phyloP scores from a whole-genome alignment of 2,329 filamentous ascomycete genomes.

The Huntiella savannae region DNA sequence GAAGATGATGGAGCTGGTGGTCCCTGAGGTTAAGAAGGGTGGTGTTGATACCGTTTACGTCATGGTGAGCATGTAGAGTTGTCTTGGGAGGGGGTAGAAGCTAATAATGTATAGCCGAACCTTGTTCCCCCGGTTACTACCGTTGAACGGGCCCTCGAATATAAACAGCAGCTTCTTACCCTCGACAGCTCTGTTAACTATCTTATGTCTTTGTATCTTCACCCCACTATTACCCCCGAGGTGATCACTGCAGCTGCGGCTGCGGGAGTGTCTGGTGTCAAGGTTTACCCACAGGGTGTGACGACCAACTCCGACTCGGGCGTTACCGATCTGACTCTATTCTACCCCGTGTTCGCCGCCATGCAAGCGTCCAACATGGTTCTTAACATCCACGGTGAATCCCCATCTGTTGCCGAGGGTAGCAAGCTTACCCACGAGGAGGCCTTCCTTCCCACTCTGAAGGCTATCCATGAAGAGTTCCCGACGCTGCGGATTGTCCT shows the following conservation, averaged over 20 bases:
- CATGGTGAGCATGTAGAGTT: slow-evolving; percentile 4
- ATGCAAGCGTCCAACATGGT: slow-evolving; percentile 39
- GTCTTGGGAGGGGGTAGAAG: slow-evolving; percentile 4
- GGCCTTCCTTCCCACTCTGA: slow-evolving; percentile 61
- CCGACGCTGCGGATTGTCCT: slow-evolving; percentile 51
- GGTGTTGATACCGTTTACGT: slow-evolving; percentile 46
- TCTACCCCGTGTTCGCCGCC: slow-evolving; percentile 65
- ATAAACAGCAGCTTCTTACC: slow-evolving; percentile 39
- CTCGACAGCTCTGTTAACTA: slow-evolving; percentile 45
- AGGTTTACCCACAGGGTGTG: slow-evolving; percentile 46
- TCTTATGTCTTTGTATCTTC: slow-evolving; percentile 54
- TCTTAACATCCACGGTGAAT: slow-evolving; percentile 88
- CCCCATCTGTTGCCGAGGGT: slow-evolving; percentile 31
- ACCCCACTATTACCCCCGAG: slow-evolving; percentile 44
- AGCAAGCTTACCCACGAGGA: slow-evolving; percentile 23
- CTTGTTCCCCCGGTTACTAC: slow-evolving; percentile 37
- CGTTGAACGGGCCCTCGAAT: slow-evolving; percentile 40
- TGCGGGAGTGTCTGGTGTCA: slow-evolving; percentile 53
- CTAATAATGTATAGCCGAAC: slow-evolving; percentile 5
- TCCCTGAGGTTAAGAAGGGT: slow-evolving; percentile 30
- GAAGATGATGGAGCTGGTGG: slow-evolving; percentile 39
- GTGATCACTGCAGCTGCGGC: slow-evolving; percentile 54
- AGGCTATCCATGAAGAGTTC: slow-evolving; percentile 53
- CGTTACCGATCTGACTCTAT: slow-evolving; percentile 48
- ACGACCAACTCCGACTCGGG: slow-evolving; percentile 51